Conservation (phyloP, 2,329 filamentous ascomycete species). For the Dendryphion nanum region DNA sequence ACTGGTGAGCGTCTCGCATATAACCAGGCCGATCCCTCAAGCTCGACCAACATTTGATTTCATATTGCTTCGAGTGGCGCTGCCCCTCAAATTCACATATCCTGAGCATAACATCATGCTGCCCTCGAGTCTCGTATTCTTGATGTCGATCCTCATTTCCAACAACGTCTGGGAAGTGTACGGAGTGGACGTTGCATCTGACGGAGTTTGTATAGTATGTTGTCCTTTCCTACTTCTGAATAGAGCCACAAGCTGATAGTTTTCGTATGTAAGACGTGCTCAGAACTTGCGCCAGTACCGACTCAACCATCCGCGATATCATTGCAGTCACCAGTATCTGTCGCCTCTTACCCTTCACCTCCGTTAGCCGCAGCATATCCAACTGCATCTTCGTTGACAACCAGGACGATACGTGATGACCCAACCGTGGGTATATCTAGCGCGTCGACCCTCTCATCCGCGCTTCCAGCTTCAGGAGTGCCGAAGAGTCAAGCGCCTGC, state of each 20-base stretch:
- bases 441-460: background rate
- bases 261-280: background rate
- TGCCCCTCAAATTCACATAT: too few relatives aligned
- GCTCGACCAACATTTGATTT: too few relatives aligned
- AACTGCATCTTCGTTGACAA: background rate
- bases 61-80: too few relatives aligned
- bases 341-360: background rate
- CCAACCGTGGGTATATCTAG: background rate
- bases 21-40: too few relatives aligned
- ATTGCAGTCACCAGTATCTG: background rate
- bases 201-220: conserved; percentile 10
- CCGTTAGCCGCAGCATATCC: background rate
- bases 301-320: background rate
- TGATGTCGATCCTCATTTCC: too few relatives aligned
- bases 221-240: background rate
- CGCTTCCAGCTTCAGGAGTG: background rate
- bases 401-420: background rate
- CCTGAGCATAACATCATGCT: too few relatives aligned
- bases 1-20: too few relatives aligned
- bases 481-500: conserved; percentile 1
- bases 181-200: conserved; percentile 7
- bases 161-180: conserved; percentile 18
- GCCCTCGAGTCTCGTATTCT: too few relatives aligned
- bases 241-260: background rate
- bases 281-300: background rate